phyloP scores from a whole-genome alignment of 192 early-diverging fungal species.

The Coemansia sp. region DNA sequence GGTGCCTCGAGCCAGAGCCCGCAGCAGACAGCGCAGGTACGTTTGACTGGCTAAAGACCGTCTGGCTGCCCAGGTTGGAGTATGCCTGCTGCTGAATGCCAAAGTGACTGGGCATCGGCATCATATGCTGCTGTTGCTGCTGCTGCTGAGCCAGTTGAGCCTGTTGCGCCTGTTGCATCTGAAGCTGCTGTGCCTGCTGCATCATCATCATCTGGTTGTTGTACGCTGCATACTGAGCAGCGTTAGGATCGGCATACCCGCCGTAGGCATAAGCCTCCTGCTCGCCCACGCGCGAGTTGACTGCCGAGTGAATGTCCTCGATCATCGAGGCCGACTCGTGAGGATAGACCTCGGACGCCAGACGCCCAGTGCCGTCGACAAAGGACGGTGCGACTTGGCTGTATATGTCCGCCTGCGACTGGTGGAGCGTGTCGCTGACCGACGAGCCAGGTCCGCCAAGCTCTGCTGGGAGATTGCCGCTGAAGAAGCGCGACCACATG shows the following conservation, averaged over 20 bases:
- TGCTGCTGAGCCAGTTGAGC: constrained; percentile 21
- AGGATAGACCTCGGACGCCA: constrained; percentile 53
- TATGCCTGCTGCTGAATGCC: constrained; percentile 33
- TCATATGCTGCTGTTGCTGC: constrained; percentile 37
- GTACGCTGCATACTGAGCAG: constrained; percentile 40
- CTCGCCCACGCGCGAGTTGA: constrained; percentile 59
- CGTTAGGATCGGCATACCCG: constrained; percentile 23
- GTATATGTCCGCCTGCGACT: constrained; percentile 22
- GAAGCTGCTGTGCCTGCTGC: constrained; percentile 34
- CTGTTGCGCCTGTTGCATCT: constrained; percentile 33
- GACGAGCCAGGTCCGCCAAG: constrained; percentile 67
- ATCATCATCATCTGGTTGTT: constrained; percentile 38
- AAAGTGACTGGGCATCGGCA: constrained; percentile 47
- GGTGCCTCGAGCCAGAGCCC: constrained; percentile 41
- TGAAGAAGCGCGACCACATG: constrained; percentile 82
- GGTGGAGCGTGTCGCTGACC: constrained; percentile 62
- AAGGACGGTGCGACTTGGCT: constrained; percentile 46
- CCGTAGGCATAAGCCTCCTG: constrained; percentile 40
- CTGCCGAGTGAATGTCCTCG: constrained; percentile 57
- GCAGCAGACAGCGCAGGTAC: constrained; percentile 33
- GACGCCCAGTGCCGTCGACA: constrained; percentile 42
- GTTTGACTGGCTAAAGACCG: constrained; percentile 42
- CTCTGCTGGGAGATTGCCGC: constrained; percentile 60
- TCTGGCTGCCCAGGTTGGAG: constrained; percentile 54
- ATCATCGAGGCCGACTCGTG: constrained; percentile 58